phyloP scores from a whole-genome alignment of 495 filamentous ascomycete genomes.

The Penicillium malachiteum region DNA sequence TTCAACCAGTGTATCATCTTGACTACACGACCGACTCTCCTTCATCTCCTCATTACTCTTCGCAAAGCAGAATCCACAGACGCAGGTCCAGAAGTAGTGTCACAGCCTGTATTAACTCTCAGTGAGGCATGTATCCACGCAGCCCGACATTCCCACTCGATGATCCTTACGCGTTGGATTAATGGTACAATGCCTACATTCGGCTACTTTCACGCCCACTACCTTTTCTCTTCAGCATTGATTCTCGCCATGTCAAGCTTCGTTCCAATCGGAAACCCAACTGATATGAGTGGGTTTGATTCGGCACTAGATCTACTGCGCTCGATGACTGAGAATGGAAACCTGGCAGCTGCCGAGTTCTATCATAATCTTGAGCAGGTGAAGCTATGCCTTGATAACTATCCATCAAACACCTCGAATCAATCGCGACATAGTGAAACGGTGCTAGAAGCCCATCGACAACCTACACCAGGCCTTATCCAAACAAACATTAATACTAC shows the following conservation, averaged over 20 bases:
- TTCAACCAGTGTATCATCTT: conserved; percentile 47
- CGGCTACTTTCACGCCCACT: conserved; percentile 48
- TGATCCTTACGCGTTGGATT: conserved; percentile 46
- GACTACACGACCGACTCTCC: conserved; percentile 41
- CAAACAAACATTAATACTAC: background rate
- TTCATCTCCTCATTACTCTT: conserved; percentile 42
- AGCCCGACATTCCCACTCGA: conserved; percentile 41
- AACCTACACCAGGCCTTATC: background rate
- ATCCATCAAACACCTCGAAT: conserved; percentile 12
- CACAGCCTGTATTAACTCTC: conserved; percentile 41
- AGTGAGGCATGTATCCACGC: conserved; percentile 48
- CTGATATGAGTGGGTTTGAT: conserved; percentile 38
- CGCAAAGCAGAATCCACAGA: conserved; percentile 16
- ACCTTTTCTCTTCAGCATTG: conserved; percentile 44
- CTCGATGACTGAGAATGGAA: conserved; percentile 43
- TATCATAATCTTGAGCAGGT: conserved; percentile 38
- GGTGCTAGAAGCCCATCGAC: background rate
- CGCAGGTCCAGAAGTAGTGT: conserved; percentile 24
- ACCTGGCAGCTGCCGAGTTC: conserved; percentile 43
- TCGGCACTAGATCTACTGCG: conserved; percentile 40
- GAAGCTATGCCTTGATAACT: conserved; percentile 33
- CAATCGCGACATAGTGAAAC: conserved; percentile 4
- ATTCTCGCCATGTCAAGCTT: conserved; percentile 46
- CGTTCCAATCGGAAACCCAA: conserved; percentile 37
- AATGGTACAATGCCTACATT: conserved; percentile 45